Evolutionary conservation across 192 early-diverging fungal genomes (phyloP).

Genomic region (Chytriomyces confervae): DNA sequence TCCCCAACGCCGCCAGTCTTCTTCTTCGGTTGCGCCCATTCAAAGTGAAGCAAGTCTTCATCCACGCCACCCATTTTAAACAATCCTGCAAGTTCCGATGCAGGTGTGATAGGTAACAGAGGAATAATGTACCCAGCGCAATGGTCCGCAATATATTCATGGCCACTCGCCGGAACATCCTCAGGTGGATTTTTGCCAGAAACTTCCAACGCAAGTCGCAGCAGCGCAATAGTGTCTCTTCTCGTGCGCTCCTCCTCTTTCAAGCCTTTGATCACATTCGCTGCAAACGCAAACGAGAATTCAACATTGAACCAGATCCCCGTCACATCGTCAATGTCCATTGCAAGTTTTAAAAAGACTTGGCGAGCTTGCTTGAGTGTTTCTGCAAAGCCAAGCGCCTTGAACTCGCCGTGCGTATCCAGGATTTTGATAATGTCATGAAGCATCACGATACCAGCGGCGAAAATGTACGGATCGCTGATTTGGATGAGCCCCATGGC

Average conservation of each 20-base stretch:
- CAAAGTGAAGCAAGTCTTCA: conserved; percentile 30
- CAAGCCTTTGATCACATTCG: conserved; percentile 82
- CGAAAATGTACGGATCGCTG: conserved; percentile 80
- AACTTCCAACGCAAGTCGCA: conserved; percentile 74
- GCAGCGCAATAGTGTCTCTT: conserved; percentile 69
- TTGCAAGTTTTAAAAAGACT: conserved; percentile 69
- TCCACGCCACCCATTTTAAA: conserved; percentile 43
- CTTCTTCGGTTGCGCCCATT: conserved; percentile 14
- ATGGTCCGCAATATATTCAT: conserved; percentile 62
- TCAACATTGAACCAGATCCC: conserved; percentile 86
- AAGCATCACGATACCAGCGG: conserved; percentile 71
- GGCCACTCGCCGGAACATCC: conserved; percentile 20
- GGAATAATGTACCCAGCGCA: conserved; percentile 82
- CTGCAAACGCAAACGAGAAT: conserved; percentile 85
- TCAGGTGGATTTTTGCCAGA: conserved; percentile 30
- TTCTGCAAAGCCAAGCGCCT: conserved; percentile 72
- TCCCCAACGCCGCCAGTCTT: neutral
- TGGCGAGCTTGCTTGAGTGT: conserved; percentile 74
- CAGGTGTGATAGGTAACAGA: conserved; percentile 69
- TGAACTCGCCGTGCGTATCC: conserved; percentile 71
- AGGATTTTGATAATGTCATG: conserved; percentile 76
- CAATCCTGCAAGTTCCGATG: conserved; percentile 53
- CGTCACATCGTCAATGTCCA: conserved; percentile 72
- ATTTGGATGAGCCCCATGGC: conserved; percentile 86
- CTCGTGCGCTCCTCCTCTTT: conserved; percentile 75